phyloP scores from a whole-genome alignment of 2,329 filamentous ascomycete genomes.

The Cordyceps militaris region DNA sequence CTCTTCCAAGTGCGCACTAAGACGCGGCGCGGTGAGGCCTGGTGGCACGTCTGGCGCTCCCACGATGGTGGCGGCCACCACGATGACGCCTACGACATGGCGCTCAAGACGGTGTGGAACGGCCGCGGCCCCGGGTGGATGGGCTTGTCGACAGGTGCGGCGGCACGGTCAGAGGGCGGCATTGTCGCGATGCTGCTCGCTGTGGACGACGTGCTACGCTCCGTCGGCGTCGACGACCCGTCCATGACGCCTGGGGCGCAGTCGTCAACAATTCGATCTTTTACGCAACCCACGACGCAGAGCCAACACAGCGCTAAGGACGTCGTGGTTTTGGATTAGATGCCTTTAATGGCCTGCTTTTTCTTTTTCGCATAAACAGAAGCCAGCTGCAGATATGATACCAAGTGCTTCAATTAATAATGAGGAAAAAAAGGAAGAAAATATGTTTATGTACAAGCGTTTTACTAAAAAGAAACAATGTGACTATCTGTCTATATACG shows the following conservation, averaged over 20 bases:
- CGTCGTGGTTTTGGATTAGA: conserved; percentile 13
- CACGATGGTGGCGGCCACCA: conserved; percentile 15
- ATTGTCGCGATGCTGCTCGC: conserved; percentile 42
- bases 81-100: conserved; percentile 29
- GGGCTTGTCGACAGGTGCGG: conserved; percentile 41
- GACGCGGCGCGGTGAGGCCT: conserved; percentile 38
- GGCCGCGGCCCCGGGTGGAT: conserved; percentile 38
- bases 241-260: background rate
- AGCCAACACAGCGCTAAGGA: background rate
- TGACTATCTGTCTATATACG: background rate
- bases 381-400: background rate
- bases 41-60: conserved; percentile 44
- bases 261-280: background rate
- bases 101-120: conserved; percentile 40
- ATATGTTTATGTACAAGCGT: background rate
- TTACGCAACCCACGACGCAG: background rate
- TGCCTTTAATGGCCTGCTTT: background rate
- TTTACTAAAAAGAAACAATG: background rate
- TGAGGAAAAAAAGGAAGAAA: background rate
- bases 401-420: conserved; percentile 7
- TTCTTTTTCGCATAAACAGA: background rate
- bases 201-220: conserved; percentile 40
- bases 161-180: conserved; percentile 31
- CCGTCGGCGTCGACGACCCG: conserved; percentile 16
- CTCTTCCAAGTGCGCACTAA: conserved; percentile 49